phyloP scores from a whole-genome alignment of 1,284 basidiomycete species.

The Vanrija sp. region DNA sequence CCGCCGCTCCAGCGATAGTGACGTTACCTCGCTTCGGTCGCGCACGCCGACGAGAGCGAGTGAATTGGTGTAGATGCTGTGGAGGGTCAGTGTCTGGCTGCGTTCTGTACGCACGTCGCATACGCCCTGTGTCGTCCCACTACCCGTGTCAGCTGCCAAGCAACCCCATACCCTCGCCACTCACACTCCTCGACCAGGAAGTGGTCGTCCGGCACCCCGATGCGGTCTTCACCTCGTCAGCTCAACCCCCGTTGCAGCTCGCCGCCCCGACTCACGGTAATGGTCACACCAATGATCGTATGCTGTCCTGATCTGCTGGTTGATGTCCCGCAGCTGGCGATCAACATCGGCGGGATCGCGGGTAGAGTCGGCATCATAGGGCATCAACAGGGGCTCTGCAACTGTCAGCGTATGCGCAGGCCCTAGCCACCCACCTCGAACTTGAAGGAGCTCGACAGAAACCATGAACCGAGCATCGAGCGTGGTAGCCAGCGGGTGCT shows the following conservation, averaged over 20 bases:
- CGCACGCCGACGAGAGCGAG: conserved; percentile 2
- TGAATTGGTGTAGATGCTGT: conserved; percentile 6
- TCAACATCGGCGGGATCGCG: conserved; percentile 15
- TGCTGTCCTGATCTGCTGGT: not conserved
- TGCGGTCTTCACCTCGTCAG: not conserved
- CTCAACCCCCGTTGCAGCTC: no score
- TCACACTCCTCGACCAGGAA: conserved; percentile 16
- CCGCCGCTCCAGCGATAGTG: conserved; percentile 3
- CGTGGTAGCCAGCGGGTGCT: conserved; percentile 20
- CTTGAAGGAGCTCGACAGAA: conserved; percentile 19
- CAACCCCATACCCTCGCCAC: not conserved
- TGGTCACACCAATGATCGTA: conserved; percentile 12
- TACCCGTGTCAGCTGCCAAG: no score
- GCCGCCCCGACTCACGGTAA: conserved; percentile 3
- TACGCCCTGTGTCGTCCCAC: conserved; percentile 1
- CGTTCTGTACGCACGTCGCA: not conserved
- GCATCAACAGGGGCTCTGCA: not conserved
- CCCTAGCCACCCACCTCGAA: not conserved
- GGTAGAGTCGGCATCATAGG: not conserved
- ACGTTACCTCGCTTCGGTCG: not conserved
- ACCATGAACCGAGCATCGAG: conserved; percentile 25
- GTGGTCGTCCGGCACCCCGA: conserved; percentile 6
- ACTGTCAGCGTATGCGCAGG: not conserved
- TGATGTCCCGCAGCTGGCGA: conserved; percentile 1
- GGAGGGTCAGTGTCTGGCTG: no score